These are phyloP conservation scores for Saccharomycopsis amapae DNA, from an alignment of 805 yeast genomes.

Conservation along the genomic window DNA sequence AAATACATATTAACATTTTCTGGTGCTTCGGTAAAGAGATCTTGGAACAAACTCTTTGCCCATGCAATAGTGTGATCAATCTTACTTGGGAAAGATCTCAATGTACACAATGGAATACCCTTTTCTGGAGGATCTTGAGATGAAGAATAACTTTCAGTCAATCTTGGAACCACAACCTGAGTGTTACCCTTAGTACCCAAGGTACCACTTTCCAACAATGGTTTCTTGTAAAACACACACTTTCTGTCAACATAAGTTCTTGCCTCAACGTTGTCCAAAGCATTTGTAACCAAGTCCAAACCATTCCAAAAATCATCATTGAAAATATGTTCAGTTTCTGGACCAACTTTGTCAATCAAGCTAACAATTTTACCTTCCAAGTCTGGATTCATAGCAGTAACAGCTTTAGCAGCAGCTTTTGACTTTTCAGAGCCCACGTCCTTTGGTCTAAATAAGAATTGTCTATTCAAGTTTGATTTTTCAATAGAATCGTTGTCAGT, in stretches of 20 bases:
- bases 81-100: conserved; percentile 95
- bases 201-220: conserved; percentile 93
- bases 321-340: conserved; percentile 84
- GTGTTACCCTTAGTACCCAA: conserved; percentile 98
- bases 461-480: conserved; percentile 92
- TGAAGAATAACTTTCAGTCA: conserved; percentile 94
- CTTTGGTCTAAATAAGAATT: conserved; percentile 86
- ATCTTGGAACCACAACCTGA: conserved; percentile 87
- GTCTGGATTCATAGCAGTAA: conserved; percentile 76
- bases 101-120: conserved; percentile 93
- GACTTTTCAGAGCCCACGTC: conserved; percentile 92
- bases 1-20: conserved; percentile 88
- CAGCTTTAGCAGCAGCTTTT: conserved; percentile 85
- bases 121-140: conserved; percentile 99
- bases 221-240: conserved; percentile 86
- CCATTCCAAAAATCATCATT: conserved; percentile 78
- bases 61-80: conserved; percentile 99
- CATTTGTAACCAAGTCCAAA: conserved; percentile 89
- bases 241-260: conserved; percentile 96
- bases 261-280: conserved; percentile 95
- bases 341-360: conserved; percentile 81
- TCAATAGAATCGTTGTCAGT: conserved; percentile 96
- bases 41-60: conserved; percentile 94
- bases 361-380: conserved; percentile 70
- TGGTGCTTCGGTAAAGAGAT: conserved; percentile 83